A percentile compares a stretch with the other conserved stretches of the same genome.
These are phyloP conservation scores for Rhodotorula sp. DNA, from an alignment of 1,284 basidiomycete species.

Conservation along the genomic window DNA sequence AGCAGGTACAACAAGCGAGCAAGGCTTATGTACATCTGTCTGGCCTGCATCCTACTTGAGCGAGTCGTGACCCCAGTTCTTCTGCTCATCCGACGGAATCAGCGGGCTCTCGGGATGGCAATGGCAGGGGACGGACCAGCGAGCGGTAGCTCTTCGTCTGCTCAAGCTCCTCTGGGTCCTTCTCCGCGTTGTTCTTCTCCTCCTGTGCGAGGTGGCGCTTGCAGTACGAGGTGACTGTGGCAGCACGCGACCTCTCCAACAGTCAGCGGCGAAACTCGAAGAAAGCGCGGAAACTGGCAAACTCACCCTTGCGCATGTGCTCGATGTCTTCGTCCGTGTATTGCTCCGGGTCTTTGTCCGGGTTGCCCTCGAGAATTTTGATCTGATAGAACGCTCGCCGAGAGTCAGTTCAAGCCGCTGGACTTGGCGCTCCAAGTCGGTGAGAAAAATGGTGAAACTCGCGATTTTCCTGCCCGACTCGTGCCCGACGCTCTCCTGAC, in stretches of 20 bases:
- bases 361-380: constrained; percentile 48
- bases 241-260: background rate
- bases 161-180: constrained; percentile 17
- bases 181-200: background rate
- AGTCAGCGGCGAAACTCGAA: too few relatives aligned
- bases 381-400: too few relatives aligned
- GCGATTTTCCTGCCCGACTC: constrained; percentile 35
- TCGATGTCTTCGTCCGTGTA: constrained; percentile 47
- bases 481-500: constrained; percentile 46
- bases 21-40: background rate
- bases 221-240: constrained; percentile 45
- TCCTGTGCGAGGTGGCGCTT: constrained; percentile 47
- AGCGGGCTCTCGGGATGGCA: too few relatives aligned
- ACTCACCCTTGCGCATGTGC: constrained; percentile 47
- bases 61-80: constrained; percentile 37
- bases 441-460: background rate
- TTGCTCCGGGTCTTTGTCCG: constrained; percentile 44
- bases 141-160: constrained; percentile 11
- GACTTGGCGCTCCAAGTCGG: too few relatives aligned
- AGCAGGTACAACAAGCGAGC: too few relatives aligned
- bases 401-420: too few relatives aligned
- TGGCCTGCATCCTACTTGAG: background rate
- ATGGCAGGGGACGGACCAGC: background rate
- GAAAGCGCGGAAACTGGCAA: too few relatives aligned
- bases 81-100: constrained; percentile 1